These are phyloP conservation scores for Corylus heterophylla DNA, from an alignment of 306 rosid genomes.

Conservation along the genomic window DNA sequence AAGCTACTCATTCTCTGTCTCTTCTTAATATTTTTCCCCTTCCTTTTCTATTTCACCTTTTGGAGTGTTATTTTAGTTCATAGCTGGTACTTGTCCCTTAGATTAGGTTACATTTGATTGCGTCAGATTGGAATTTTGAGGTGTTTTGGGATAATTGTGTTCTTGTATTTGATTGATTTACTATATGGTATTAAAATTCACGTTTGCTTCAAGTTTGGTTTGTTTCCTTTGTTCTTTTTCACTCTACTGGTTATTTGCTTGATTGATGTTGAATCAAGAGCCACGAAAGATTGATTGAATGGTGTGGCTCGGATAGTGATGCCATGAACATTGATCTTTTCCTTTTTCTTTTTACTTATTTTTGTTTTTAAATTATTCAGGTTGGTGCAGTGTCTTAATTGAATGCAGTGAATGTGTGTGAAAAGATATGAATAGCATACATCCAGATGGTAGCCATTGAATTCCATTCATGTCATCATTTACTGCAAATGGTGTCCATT, in stretches of 20 bases:
- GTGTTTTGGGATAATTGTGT: not conserved
- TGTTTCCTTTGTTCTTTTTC: not conserved
- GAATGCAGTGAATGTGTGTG: not conserved
- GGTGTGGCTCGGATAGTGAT: not conserved
- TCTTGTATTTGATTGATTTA: constrained; percentile 1
- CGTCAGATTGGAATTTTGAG: not conserved
- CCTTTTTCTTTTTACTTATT: not conserved
- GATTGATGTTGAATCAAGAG: not conserved
- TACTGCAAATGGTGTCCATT: not conserved
- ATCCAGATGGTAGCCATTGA: not conserved
- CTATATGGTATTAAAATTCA: not conserved
- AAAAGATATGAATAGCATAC: not conserved
- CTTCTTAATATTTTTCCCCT: not conserved
- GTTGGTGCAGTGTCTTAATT: not conserved
- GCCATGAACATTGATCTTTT: not conserved
- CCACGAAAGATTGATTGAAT: not conserved
- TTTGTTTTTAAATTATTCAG: not conserved
- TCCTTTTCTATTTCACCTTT: constrained; percentile 6
- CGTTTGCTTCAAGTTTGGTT: not conserved
- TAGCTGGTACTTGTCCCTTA: not conserved
- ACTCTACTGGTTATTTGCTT: not conserved
- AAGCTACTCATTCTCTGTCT: not conserved
- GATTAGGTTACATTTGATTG: constrained; percentile 13
- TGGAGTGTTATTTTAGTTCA: not conserved
- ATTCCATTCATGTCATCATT: not conserved